Evolutionary conservation across 495 filamentous ascomycete species (phyloP).

Genomic region (Podospora comata): DNA sequence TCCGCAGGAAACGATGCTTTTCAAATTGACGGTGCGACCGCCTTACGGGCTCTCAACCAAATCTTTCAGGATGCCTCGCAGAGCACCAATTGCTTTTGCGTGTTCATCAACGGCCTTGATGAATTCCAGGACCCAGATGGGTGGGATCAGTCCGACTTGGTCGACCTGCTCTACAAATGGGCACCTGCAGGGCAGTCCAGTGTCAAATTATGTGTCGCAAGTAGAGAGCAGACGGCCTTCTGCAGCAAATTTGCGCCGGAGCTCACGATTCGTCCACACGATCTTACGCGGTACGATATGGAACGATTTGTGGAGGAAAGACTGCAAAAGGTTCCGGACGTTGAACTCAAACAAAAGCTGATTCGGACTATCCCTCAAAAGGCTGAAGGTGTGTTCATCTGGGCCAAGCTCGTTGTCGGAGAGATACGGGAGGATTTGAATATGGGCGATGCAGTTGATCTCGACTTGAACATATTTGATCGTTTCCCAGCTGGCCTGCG

Average conservation of each 20-base stretch:
- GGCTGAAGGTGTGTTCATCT: conserved; percentile 11
- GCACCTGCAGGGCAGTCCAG: conserved; percentile 12
- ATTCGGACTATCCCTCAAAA: neutral
- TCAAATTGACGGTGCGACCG: too few species aligned
- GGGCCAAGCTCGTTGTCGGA: conserved; percentile 7
- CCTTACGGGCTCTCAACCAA: neutral
- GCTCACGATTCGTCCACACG: conserved; percentile 6
- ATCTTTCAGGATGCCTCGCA: neutral
- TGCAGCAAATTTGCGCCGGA: conserved; percentile 27
- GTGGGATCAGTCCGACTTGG: conserved; percentile 8
- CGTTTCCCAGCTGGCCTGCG: neutral
- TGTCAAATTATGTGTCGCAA: conserved; percentile 45
- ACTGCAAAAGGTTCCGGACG: neutral
- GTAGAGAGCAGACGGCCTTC: conserved; percentile 41
- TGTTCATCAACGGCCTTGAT: conserved; percentile 33
- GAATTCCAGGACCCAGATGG: conserved; percentile 30
- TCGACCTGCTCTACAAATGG: conserved; percentile 15
- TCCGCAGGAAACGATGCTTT: too few species aligned
- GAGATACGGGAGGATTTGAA: neutral
- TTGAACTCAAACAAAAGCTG: neutral
- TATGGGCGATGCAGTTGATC: neutral
- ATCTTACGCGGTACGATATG: conserved; percentile 13
- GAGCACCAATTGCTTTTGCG: neutral
- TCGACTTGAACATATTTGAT: neutral
- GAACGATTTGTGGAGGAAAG: conserved; percentile 20